phyloP scores from a whole-genome alignment of 345 rosid species.

The Gossypium mustelinum region DNA sequence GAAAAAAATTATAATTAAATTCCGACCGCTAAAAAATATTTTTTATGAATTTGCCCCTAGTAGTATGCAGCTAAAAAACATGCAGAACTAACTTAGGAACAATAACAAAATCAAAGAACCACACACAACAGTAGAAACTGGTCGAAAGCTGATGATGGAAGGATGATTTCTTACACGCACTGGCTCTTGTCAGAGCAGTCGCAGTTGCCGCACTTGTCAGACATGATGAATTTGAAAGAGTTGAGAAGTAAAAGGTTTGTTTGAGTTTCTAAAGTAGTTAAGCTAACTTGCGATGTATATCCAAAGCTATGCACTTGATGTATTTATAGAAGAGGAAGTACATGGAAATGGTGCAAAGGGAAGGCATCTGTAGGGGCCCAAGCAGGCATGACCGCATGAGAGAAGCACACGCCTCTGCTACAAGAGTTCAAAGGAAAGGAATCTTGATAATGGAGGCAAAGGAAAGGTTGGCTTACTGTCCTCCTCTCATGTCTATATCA shows the following conservation, averaged over 20 bases:
- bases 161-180: slow-evolving; percentile 19
- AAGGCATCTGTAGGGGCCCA: background rate
- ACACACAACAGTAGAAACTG: background rate
- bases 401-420: slow-evolving; percentile 39
- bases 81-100: background rate
- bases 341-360: background rate
- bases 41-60: no score
- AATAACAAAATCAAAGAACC: background rate
- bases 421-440: slow-evolving; percentile 19
- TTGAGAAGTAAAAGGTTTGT: background rate
- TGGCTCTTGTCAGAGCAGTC: slow-evolving; percentile 26
- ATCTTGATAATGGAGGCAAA: slow-evolving; percentile 42
- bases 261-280: background rate
- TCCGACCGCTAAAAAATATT: no score
- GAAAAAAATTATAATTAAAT: no score
- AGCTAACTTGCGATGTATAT: background rate
- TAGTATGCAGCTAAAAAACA: no score
- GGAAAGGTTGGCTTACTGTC: slow-evolving; percentile 31
- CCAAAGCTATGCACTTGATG: background rate
- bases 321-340: slow-evolving; percentile 36
- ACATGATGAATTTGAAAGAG: slow-evolving; percentile 43
- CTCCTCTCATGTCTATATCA: slow-evolving; percentile 64
- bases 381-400: no score
- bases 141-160: background rate
- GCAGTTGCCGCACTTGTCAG: slow-evolving; percentile 65